A percentile compares a stretch with the other conserved stretches of the same genome.
Evolutionary conservation across 2,329 filamentous ascomycete genomes (phyloP).

Genomic region (Ophiocordyceps camponoti-rufipedis): DNA sequence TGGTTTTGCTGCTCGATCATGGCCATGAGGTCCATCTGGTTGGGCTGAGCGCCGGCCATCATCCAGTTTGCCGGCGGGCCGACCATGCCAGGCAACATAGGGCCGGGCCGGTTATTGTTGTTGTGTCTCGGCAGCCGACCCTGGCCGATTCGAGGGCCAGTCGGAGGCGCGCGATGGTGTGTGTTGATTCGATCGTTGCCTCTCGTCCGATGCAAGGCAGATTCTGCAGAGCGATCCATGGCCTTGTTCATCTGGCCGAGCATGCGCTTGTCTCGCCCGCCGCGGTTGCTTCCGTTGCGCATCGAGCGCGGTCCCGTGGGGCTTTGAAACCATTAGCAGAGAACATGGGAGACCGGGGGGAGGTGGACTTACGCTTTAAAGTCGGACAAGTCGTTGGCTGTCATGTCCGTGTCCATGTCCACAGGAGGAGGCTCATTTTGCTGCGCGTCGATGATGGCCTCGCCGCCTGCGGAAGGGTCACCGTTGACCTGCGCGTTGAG

Average conservation of each 20-base stretch:
- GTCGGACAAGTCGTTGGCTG: constrained; percentile 30
- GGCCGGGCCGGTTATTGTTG: constrained; percentile 28
- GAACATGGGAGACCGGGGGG: too few species aligned
- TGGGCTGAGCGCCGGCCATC: constrained; percentile 26
- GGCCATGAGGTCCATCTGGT: constrained; percentile 42
- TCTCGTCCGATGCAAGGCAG: constrained; percentile 65
- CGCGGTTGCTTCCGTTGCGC: constrained; percentile 49
- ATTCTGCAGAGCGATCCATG: constrained; percentile 61
- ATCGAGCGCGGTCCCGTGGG: constrained; percentile 92
- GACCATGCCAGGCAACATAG: constrained; percentile 30
- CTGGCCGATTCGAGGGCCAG: constrained; percentile 46
- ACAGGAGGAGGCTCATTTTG: constrained; percentile 16
- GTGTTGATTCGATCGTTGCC: constrained; percentile 65
- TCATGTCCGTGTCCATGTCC: constrained; percentile 58
- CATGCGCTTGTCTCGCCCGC: constrained; percentile 60
- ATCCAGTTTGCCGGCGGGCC: constrained; percentile 21
- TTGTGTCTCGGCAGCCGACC: constrained; percentile 29
- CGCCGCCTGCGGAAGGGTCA: constrained; percentile 13
- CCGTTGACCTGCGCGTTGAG: constrained; percentile 47
- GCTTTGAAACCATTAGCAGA: constrained; percentile 23
- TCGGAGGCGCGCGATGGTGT: constrained; percentile 51
- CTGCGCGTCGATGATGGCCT: constrained; percentile 12
- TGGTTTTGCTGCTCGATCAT: constrained; percentile 79
- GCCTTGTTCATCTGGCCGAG: constrained; percentile 70
- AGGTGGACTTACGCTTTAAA: constrained; percentile 36